Base-by-base conservation (phyloP, 2,329 filamentous ascomycete genomes). In the Mollisiaceae sp. region DNA sequence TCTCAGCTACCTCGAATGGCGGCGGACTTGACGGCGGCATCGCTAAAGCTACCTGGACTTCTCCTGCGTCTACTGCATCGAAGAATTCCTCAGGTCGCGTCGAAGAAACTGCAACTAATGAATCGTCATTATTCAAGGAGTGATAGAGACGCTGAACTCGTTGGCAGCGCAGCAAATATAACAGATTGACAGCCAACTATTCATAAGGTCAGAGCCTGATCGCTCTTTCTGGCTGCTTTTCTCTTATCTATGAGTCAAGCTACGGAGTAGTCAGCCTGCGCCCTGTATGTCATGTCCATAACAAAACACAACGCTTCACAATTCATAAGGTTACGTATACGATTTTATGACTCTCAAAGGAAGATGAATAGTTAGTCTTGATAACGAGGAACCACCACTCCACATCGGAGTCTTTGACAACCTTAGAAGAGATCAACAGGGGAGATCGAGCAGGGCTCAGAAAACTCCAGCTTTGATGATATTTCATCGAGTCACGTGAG, bases 21-120 rank as follows among this genome's bases (percentile, higher is more conserved):
- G 58, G 45, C 65, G 70, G 4, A 75, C 75, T 24, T 43, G 77
- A 73, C 15, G 76, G 72, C 15, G 82, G 79, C 5, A 90, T 87
- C 79, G 92, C 83, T 65, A 89, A 87, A 4, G 90, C 82, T 8
- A 96, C 88, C 71, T 97, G 90, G 18, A 98, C 92, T 74, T 95
- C 91, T 15, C 95, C 95, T 50, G 94, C 92, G 77, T 97, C 95
- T 6, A 99, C 90, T 9, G 95, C 95, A 79, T 99, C 95, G 72
- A 98, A 99, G 77, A 99, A 99, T 76, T 98, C 94, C 60, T 97
- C 91, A n/a, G n/a, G n/a, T 41, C 15, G 38, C 11, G 8, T 12
- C 2, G 38, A 12, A 41, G 3, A 41, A 41, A 9, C 11, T 41
- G 15, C 38, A 41, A 41, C 15, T 32, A 32, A 18, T 41, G 11